Conservation (phyloP, 139 green algal species). For the Mychonastes homosphaera region DNA sequence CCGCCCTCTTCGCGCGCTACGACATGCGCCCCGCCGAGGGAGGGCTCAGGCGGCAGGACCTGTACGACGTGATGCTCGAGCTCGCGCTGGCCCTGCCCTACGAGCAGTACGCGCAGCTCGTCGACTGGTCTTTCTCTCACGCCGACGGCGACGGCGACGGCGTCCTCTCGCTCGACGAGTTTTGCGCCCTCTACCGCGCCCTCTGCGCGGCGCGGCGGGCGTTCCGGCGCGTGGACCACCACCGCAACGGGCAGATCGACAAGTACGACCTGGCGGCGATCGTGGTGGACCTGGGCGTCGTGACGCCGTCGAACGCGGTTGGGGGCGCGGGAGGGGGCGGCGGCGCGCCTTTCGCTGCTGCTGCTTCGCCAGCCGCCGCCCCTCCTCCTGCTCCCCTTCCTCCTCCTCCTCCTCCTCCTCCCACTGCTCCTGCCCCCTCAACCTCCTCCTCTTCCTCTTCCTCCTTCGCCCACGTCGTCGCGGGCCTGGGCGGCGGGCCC, state of each 20-base stretch:
- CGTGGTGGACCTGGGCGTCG: background rate
- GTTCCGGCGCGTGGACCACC: conserved; percentile 17
- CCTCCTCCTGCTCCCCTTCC: background rate
- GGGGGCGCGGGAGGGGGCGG: background rate
- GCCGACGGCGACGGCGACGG: conserved; percentile 15
- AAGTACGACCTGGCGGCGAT: background rate
- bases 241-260: conserved; percentile 21
- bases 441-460: background rate
- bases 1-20: conserved; percentile 15
- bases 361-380: background rate
- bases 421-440: background rate
- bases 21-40: conserved; percentile 22
- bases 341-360: background rate
- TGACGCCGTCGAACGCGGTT: background rate
- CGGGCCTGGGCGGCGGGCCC: too few species aligned
- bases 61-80: conserved; percentile 22
- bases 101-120: conserved; percentile 10
- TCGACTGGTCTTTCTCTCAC: conserved; percentile 4
- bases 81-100: conserved; percentile 16
- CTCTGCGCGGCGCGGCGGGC: conserved; percentile 6
- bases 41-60: conserved; percentile 11
- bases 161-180: conserved; percentile 2
- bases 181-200: conserved; percentile 11
- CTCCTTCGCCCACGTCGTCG: too few species aligned
- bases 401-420: background rate